Conservation (phyloP, 345 rosid genomes). For the Rhizophora mangle region DNA sequence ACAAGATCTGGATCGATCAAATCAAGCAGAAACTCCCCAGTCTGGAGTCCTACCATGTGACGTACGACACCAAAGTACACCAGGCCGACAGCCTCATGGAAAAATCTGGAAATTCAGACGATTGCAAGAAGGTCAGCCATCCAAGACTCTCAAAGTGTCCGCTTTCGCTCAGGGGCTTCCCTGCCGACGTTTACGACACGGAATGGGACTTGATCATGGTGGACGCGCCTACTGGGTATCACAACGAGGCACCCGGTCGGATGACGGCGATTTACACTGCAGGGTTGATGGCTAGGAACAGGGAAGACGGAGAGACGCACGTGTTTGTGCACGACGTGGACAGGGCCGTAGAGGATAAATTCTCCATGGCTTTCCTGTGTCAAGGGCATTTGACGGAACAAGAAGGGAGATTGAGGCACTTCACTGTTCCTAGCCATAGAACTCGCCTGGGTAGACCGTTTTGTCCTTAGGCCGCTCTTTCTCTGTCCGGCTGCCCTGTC, state of each 20-base stretch:
- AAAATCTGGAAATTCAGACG: constrained; percentile 28
- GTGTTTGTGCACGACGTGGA: constrained; percentile 91
- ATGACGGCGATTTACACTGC: constrained; percentile 86
- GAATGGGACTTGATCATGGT: constrained; percentile 97
- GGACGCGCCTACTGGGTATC: constrained; percentile 89
- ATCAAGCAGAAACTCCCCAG: constrained; percentile 44
- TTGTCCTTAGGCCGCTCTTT: constrained; percentile 31
- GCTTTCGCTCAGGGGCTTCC: constrained; percentile 64
- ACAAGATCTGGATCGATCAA: constrained; percentile 68
- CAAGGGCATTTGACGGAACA: constrained; percentile 66
- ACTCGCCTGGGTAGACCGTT: constrained; percentile 42
- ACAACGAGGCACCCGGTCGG: constrained; percentile 78
- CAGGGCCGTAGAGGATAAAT: constrained; percentile 69
- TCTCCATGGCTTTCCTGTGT: constrained; percentile 65
- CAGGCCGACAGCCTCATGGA: constrained; percentile 55
- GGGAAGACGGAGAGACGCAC: constrained; percentile 60
- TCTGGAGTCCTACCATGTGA: constrained; percentile 71
- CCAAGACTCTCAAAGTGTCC: constrained; percentile 58
- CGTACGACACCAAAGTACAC: constrained; percentile 60
- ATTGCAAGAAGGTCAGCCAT: constrained; percentile 48
- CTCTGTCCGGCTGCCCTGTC: no score
- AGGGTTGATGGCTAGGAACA: constrained; percentile 71
- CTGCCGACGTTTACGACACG: constrained; percentile 53
- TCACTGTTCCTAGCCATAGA: constrained; percentile 71
- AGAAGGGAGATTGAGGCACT: constrained; percentile 71